Evolutionary conservation across 345 rosid genomes (phyloP).

Genomic region (Stellera chamaejasme): DNA sequence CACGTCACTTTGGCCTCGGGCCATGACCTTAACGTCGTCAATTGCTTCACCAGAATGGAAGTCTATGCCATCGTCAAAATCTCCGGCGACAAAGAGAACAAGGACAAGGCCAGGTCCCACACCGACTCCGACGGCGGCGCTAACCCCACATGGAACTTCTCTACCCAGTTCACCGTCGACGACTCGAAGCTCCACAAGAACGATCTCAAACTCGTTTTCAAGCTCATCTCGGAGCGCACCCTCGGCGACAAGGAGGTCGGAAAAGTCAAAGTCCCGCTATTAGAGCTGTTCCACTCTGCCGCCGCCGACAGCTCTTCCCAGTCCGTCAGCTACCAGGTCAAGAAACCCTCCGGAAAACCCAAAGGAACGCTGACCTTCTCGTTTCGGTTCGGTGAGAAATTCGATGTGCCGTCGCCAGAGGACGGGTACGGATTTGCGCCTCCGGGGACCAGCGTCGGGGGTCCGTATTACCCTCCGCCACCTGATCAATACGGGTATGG

Average conservation of each 20-base stretch:
- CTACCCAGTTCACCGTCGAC: conserved; percentile 40
- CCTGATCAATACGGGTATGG: conserved; percentile 15
- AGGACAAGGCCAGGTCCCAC: conserved; percentile 36
- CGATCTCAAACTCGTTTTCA: conserved; percentile 38
- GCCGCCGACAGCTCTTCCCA: conserved; percentile 21
- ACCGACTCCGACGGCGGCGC: conserved; percentile 40
- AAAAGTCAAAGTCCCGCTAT: conserved; percentile 59
- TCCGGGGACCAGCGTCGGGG: conserved; percentile 14
- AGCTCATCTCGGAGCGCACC: conserved; percentile 54
- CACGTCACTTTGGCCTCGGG: conserved; percentile 67
- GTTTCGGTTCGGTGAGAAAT: conserved; percentile 37
- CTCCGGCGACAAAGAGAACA: conserved; percentile 33
- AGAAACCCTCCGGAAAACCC: conserved; percentile 52
- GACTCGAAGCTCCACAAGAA: conserved; percentile 37
- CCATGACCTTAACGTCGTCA: conserved; percentile 56
- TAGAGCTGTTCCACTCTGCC: conserved; percentile 41
- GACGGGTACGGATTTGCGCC: conserved; percentile 1
- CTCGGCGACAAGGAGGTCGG: conserved; percentile 71
- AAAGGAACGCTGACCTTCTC: conserved; percentile 64
- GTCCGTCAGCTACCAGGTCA: conserved; percentile 55
- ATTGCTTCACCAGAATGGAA: conserved; percentile 69
- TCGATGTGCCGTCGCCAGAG: not conserved
- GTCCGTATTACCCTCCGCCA: conserved; percentile 27
- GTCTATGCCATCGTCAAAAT: conserved; percentile 59
- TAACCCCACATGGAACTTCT: conserved; percentile 65